Base-by-base conservation (phyloP, 1,284 basidiomycete genomes). In the Trichosporon sp. region DNA sequence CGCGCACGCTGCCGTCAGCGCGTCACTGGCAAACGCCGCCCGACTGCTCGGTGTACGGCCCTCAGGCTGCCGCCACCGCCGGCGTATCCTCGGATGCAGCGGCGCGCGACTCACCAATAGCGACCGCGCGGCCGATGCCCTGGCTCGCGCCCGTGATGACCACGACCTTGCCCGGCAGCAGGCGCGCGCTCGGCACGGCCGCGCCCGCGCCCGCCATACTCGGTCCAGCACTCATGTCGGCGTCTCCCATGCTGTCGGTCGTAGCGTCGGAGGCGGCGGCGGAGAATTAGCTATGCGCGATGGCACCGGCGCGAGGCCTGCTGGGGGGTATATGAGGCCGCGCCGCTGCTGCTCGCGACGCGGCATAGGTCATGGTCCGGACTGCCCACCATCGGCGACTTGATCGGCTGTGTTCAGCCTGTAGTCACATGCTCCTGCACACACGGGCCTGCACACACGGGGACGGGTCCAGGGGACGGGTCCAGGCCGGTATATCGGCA, bases 51-150 rank as follows among this genome's bases (percentile, higher is more conserved):
- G n/a, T n/a, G n/a, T n/a, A n/a, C n/a, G n/a, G n/a, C n/a, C n/a
- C n/a, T n/a, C n/a, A n/a, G n/a, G n/a, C n/a, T n/a, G n/a, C n/a
- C n/a, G n/a, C n/a, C n/a, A n/a, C n/a, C n/a, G n/a, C n/a, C n/a
- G n/a, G n/a, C n/a, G n/a, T n/a, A n/a, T n/a, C n/a, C n/a, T n/a
- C n/a, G n/a, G n/a, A n/a, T n/a, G n/a, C n/a, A n/a, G n/a, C n/a
- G n/a, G n/a, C n/a, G n/a, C n/a, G n/a, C n/a, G n/a, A n/a, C 77
- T 88, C 87, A 67, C 81, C 80, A 8, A 91, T 79, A 5, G 90
- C 90, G 72, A 88, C 89, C n/a, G 88, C 90, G 63, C 89, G 86
- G 21, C 91, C 91, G 68, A 92, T 93, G n/a, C 91, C 91, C 68
- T 89, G 86, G n/a, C 89, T 90, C 21, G 89, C 86, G 34, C 91